phyloP scores from a whole-genome alignment of 805 yeast genomes.

The Priceomyces medius region DNA sequence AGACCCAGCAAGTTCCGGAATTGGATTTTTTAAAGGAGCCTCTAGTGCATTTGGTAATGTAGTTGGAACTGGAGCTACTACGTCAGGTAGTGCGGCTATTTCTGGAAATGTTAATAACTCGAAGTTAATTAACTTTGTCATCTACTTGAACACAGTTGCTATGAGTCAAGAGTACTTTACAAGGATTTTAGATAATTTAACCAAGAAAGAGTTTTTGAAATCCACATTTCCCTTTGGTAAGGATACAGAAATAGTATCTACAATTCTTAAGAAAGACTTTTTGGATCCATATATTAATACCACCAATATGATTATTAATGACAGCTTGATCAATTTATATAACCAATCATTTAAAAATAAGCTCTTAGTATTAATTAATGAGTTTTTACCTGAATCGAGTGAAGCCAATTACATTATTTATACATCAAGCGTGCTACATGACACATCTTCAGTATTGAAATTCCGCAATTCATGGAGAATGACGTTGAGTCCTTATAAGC shows the following conservation, averaged over 20 bases:
- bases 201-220: conserved; percentile 21
- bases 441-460: conserved; percentile 34
- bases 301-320: conserved; percentile 40
- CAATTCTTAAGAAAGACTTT: conserved; percentile 30
- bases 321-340: conserved; percentile 48
- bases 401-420: conserved; percentile 32
- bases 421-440: conserved; percentile 28
- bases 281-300: conserved; percentile 30
- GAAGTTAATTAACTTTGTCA: conserved; percentile 57
- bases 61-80: conserved; percentile 27
- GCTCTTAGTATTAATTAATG: conserved; percentile 42
- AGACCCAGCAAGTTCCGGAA: conserved; percentile 22
- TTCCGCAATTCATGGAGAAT: conserved; percentile 67
- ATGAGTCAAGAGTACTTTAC: conserved; percentile 58
- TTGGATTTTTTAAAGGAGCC: conserved; percentile 45
- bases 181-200: conserved; percentile 49
- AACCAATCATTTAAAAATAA: conserved; percentile 48
- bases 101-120: conserved; percentile 35
- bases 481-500: conserved; percentile 63
- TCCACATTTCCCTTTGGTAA: conserved; percentile 36
- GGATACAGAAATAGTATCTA: conserved; percentile 31
- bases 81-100: conserved; percentile 17
- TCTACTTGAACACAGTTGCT: conserved; percentile 72
- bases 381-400: conserved; percentile 38
- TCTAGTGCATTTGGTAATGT: conserved; percentile 45